Conservation (phyloP, 1,284 basidiomycete species). For the Mycena citricolor region DNA sequence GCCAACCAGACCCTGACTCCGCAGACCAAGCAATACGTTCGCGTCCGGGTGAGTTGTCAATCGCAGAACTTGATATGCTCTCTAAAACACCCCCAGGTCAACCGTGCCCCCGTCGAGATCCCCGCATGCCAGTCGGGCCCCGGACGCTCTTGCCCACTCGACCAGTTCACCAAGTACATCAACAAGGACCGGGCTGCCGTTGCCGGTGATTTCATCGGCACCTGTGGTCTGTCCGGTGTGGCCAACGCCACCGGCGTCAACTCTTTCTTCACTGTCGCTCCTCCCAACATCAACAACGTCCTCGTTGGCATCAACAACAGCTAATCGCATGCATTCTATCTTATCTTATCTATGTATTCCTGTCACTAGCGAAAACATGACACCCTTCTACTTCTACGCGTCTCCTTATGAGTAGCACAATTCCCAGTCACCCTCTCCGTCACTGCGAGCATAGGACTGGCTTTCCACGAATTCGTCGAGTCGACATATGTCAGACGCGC, state of each 20-base stretch:
- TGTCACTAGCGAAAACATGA: no score
- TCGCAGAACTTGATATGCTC: no score
- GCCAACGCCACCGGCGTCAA: conserved; percentile 31
- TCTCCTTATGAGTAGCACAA: conserved; percentile 44
- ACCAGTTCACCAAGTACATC: conserved; percentile 33
- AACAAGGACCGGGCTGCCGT: conserved; percentile 25
- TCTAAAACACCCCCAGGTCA: conserved; percentile 34
- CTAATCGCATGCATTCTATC: no score
- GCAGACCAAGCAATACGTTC: conserved; percentile 32
- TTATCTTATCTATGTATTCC: no score
- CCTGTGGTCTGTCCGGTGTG: conserved; percentile 35
- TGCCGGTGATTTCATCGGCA: conserved; percentile 38
- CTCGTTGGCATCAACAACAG: conserved; percentile 18
- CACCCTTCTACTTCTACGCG: no score
- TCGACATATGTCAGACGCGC: conserved; percentile 56
- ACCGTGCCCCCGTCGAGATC: conserved; percentile 40
- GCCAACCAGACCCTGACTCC: no score
- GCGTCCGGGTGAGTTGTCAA: conserved; percentile 39
- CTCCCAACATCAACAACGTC: conserved; percentile 8
- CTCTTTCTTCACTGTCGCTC: conserved; percentile 18
- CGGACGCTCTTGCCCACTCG: conserved; percentile 36
- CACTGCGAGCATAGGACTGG: conserved; percentile 63
- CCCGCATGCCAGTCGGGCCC: conserved; percentile 40
- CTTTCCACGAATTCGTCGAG: conserved; percentile 69
- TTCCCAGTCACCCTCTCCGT: conserved; percentile 68